Percentiles rank a stretch among this genome's conserved stretches.
Conservation (phyloP, 257 asterid genomes). For the Scutellaria galericulata region DNA sequence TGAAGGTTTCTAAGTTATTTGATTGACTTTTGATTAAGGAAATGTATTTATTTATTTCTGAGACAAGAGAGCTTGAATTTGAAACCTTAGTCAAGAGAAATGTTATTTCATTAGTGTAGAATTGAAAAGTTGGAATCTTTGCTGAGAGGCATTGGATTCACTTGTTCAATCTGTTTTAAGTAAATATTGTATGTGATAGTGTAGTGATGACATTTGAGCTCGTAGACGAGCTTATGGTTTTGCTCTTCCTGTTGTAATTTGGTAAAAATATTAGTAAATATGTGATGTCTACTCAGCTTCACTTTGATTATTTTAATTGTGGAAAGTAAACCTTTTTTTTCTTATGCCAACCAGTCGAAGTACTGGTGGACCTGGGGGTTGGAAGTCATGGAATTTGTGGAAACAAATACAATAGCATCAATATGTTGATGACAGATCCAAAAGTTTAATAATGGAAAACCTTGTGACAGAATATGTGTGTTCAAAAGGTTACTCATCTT, state of each 20-base stretch:
- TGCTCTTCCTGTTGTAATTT: neutral
- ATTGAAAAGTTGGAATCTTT: conserved; percentile 17
- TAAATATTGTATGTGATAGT: neutral
- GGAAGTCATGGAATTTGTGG: neutral
- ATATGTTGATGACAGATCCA: neutral
- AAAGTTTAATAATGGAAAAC: neutral
- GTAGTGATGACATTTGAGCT: conserved; percentile 20
- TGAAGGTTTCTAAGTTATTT: neutral
- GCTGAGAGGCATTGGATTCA: conserved; percentile 5
- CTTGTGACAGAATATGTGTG: neutral
- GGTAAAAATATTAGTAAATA: neutral
- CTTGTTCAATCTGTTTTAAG: conserved; percentile 4
- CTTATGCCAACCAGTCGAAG: neutral
- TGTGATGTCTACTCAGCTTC: neutral
- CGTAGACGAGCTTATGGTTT: neutral
- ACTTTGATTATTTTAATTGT: conserved; percentile 11
- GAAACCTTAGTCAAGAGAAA: neutral
- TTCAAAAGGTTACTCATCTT: neutral
- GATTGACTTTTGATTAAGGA: neutral
- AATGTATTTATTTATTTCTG: neutral
- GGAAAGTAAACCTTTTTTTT: neutral
- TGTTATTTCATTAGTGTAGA: neutral
- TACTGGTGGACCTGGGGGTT: neutral
- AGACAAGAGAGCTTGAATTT: neutral
- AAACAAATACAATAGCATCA: neutral